Percentiles rank a stretch among this genome's conserved stretches.
phyloP scores from a whole-genome alignment of 176 grass and related monocot genomes.

The Hyparrhenia diplandra region DNA sequence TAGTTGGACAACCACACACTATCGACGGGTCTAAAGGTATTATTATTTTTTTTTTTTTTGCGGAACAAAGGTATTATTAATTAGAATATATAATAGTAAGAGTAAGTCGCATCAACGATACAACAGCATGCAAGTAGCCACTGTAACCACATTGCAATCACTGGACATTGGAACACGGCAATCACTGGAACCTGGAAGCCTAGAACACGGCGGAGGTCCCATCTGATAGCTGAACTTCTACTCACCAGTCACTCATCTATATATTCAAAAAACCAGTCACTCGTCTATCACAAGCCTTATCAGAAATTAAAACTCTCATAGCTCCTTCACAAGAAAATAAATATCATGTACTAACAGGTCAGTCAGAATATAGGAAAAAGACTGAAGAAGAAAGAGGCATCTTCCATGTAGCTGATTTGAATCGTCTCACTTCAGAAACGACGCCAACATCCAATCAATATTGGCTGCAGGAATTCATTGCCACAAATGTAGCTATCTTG shows the following conservation, averaged over 20 bases:
- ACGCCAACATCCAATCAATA: neutral
- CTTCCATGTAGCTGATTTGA: neutral
- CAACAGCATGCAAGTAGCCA: neutral
- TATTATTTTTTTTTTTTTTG: no score
- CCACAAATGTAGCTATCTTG: neutral
- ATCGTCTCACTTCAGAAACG: neutral
- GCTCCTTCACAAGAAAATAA: neutral
- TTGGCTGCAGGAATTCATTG: neutral
- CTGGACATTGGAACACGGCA: neutral
- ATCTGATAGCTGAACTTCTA: neutral
- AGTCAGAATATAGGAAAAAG: no score
- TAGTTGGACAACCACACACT: no score
- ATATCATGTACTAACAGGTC: neutral
- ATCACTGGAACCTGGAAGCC: neutral
- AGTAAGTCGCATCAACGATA: no score
- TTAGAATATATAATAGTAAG: no score
- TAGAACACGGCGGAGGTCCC: neutral
- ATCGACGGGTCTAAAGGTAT: no score
- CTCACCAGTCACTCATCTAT: no score
- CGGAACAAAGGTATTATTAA: no score
- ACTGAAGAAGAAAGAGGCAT: no score
- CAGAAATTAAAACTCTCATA: neutral
- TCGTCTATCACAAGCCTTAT: neutral
- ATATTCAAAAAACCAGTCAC: no score
- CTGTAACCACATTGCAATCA: neutral